Conservation (phyloP, 805 yeast genomes). For the Zygoascus tannicola region DNA sequence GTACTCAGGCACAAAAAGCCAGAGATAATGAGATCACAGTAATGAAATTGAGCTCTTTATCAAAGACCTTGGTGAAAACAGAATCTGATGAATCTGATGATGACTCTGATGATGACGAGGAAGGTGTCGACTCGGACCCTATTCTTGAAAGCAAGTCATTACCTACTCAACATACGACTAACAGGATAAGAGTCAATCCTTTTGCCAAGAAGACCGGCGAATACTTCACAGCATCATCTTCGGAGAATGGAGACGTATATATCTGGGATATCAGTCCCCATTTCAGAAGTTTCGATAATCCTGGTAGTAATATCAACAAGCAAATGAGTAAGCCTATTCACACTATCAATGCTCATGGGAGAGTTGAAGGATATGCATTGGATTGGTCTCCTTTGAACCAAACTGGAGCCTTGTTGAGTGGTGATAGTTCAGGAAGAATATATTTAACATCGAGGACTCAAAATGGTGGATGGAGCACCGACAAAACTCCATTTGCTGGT, state of each 20-base stretch:
- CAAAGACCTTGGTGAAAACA: constrained; percentile 79
- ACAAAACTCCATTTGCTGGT: constrained; percentile 58
- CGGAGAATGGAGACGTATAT: constrained; percentile 82
- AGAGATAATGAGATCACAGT: constrained; percentile 85
- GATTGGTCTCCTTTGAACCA: constrained; percentile 89
- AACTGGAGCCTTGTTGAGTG: constrained; percentile 76
- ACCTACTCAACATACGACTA: constrained; percentile 74
- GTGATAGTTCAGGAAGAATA: constrained; percentile 81
- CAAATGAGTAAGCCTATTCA: constrained; percentile 68
- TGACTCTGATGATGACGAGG: constrained; percentile 63
- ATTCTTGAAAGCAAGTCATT: constrained; percentile 77
- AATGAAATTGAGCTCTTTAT: constrained; percentile 70
- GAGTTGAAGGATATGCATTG: constrained; percentile 93
- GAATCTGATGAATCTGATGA: constrained; percentile 62
- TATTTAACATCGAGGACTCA: constrained; percentile 69
- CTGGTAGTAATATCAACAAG: constrained; percentile 78
- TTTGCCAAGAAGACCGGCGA: constrained; percentile 66
- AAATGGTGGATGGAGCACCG: constrained; percentile 66
- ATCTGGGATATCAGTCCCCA: constrained; percentile 78
- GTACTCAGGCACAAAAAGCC: constrained; percentile 82
- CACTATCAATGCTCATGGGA: constrained; percentile 77
- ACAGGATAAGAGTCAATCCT: constrained; percentile 79
- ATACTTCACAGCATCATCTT: constrained; percentile 76
- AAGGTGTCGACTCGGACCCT: constrained; percentile 69
- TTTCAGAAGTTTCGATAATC: constrained; percentile 72